Conservation (phyloP, 192 early-diverging fungal genomes). For the Gigaspora rosea region DNA sequence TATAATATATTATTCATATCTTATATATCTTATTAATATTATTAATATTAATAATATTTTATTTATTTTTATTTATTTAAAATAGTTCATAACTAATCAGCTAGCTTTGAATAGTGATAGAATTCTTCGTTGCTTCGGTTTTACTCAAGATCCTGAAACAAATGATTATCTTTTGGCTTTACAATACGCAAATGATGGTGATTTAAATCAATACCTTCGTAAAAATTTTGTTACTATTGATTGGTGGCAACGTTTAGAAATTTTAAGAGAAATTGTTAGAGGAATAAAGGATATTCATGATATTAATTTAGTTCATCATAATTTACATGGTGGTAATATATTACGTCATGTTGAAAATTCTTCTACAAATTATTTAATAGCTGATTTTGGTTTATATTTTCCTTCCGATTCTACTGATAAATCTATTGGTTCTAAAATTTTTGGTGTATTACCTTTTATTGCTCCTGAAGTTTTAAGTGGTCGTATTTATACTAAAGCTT, state of each 20-base stretch:
- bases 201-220: background rate
- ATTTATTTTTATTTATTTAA: background rate
- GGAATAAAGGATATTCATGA: background rate
- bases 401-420: background rate
- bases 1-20: background rate
- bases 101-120: background rate
- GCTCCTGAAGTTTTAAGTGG: slow-evolving; percentile 8
- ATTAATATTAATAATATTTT: background rate
- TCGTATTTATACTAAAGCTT: background rate
- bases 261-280: background rate
- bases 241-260: slow-evolving; percentile 11
- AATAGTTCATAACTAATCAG: background rate
- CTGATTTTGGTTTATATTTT: background rate
- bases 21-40: too few species aligned
- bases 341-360: background rate
- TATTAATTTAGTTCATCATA: background rate
- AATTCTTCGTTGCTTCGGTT: background rate
- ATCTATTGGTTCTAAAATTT: background rate
- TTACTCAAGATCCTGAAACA: slow-evolving; percentile 1
- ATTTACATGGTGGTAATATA: background rate
- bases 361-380: background rate
- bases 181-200: background rate
- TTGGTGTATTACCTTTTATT: slow-evolving; percentile 3
- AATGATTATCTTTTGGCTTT: slow-evolving; percentile 2
- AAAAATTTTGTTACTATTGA: background rate